phyloP scores from a whole-genome alignment of 192 early-diverging fungal species.

The Dissophora globulifera region DNA sequence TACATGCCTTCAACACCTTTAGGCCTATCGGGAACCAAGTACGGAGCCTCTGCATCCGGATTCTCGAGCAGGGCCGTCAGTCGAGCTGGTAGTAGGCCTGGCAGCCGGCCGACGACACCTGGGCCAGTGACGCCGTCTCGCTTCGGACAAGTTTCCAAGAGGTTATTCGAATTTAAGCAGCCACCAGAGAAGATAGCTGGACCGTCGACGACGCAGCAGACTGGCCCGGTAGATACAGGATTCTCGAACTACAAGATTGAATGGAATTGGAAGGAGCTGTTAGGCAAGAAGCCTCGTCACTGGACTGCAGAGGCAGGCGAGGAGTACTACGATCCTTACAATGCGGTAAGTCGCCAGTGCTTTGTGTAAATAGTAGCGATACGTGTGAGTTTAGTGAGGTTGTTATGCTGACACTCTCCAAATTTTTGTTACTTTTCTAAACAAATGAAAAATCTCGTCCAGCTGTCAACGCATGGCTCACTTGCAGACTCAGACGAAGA shows the following conservation, averaged over 20 bases:
- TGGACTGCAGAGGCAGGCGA: conserved; percentile 47
- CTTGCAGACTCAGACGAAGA: conserved; percentile 42
- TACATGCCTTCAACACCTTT: conserved; percentile 48
- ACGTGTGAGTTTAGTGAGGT: too few relatives aligned
- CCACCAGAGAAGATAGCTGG: neutral
- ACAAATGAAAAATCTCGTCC: too few relatives aligned
- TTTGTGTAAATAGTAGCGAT: too few relatives aligned
- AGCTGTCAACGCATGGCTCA: conserved; percentile 46
- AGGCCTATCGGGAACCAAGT: conserved; percentile 4
- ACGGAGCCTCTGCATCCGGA: conserved; percentile 30
- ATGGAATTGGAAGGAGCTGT: conserved; percentile 52
- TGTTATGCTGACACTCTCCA: too few relatives aligned
- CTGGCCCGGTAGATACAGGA: conserved; percentile 14
- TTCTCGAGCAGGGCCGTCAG: conserved; percentile 41
- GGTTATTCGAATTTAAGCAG: conserved; percentile 21
- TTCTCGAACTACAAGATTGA: conserved; percentile 52
- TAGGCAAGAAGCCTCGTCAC: conserved; percentile 49
- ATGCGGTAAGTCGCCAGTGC: conserved; percentile 27
- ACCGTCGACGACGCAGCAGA: conserved; percentile 1
- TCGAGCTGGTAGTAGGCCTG: conserved; percentile 19
- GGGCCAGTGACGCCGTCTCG: conserved; percentile 38
- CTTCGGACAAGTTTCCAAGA: conserved; percentile 28
- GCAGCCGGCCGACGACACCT: conserved; percentile 43
- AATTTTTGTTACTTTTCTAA: neutral
- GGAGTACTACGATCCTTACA: conserved; percentile 50